Evolutionary conservation across 192 early-diverging fungal species (phyloP).

Genomic region (Umbelopsis isabellina): DNA sequence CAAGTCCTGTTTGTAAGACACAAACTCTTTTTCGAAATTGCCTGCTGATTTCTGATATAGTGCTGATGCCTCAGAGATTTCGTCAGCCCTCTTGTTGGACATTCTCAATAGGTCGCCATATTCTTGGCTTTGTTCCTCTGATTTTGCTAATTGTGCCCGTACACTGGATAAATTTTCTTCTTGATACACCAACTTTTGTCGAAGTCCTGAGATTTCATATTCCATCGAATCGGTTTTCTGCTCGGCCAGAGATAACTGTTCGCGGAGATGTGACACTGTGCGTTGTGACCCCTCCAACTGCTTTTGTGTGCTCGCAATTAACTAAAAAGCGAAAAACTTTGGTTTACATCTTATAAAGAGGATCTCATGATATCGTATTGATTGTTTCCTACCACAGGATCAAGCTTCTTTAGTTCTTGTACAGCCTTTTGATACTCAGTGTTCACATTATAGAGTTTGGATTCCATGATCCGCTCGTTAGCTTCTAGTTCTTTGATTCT

Average conservation of each 20-base stretch:
- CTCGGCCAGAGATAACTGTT: not conserved
- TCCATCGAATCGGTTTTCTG: conserved; percentile 11
- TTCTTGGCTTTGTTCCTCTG: conserved; percentile 13
- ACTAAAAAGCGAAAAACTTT: not conserved
- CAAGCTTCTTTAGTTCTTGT: not conserved
- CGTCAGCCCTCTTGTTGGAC: conserved; percentile 4
- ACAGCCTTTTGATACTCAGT: conserved; percentile 5
- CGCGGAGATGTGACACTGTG: not conserved
- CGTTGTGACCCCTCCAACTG: not conserved
- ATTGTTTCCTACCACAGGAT: conserved; percentile 4
- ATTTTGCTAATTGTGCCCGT: not conserved
- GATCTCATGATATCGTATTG: not conserved
- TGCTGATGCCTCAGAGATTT: not conserved
- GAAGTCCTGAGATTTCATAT: conserved; percentile 1
- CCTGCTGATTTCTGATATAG: not conserved
- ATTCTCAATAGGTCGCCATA: not conserved
- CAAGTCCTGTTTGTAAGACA: not conserved
- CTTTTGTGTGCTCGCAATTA: conserved; percentile 10
- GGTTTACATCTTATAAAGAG: not conserved
- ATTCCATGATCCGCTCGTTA: not conserved
- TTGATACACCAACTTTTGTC: not conserved
- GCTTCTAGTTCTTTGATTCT: conserved; percentile 1
- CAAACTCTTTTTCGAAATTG: not conserved
- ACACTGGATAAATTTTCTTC: not conserved
- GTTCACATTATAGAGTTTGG: conserved; percentile 6